Percentiles rank a stretch among this genome's conserved stretches.
Conservation (phyloP, 345 rosid species). For the Raphanus sativus region DNA sequence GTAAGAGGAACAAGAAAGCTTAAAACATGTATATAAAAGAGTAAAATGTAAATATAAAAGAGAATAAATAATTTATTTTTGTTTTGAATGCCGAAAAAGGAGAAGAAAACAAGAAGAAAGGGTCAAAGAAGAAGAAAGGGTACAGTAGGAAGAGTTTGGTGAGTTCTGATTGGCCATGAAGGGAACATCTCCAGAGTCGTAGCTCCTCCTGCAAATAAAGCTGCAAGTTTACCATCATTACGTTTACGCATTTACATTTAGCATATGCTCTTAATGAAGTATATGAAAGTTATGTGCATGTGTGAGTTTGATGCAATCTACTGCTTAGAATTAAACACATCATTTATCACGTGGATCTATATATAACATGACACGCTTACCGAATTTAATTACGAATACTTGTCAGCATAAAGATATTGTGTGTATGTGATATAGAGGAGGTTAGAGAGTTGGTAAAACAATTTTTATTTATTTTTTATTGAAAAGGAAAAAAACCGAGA, state of each 20-base stretch:
- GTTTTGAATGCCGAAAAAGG: constrained; percentile 24
- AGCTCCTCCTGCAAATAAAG: constrained; percentile 71
- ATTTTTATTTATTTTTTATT: not conserved
- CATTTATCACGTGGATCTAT: constrained; percentile 37
- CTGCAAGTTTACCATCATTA: constrained; percentile 59
- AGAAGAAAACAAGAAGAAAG: constrained; percentile 42
- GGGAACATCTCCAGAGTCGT: constrained; percentile 99
- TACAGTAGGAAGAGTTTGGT: constrained; percentile 81
- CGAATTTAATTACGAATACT: constrained; percentile 1
- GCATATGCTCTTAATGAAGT: not conserved
- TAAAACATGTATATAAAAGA: constrained; percentile 19
- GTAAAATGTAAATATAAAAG: not conserved
- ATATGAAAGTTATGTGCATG: not conserved
- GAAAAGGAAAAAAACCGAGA: not conserved
- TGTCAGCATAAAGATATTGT: constrained; percentile 2
- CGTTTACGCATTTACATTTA: not conserved
- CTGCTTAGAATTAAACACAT: not conserved
- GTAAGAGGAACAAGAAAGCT: constrained; percentile 31
- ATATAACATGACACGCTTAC: constrained; percentile 16
- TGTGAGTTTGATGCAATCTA: not conserved
- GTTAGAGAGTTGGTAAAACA: constrained; percentile 36
- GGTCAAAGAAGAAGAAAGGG: constrained; percentile 58
- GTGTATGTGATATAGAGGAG: constrained; percentile 31
- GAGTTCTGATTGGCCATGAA: constrained; percentile 98
- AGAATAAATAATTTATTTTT: not conserved